Base-by-base conservation (phyloP, 441 rosid species). In the Pelargonium citronellum region DNA sequence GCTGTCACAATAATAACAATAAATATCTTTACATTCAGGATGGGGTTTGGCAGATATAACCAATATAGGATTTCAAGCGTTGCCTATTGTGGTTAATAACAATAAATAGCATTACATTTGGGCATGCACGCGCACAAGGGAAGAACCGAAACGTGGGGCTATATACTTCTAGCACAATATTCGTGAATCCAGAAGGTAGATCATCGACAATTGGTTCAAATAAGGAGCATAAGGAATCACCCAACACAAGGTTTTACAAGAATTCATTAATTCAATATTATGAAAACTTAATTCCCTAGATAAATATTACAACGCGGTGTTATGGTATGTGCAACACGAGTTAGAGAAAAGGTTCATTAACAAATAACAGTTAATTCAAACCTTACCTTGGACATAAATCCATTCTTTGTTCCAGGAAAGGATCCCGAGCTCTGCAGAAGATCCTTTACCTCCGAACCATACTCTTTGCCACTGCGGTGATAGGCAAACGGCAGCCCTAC, bases 311-410 rank as follows among this genome's bases (percentile, higher is more conserved):
- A 34, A 34, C 39, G 5, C 7, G 39, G 39, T 4, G 39, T 34
- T 0, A 34, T 4, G 7, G 0, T 34, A 34, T 0, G 7, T 34
- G 39, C 39, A 34, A 0, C 39, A 34, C 39, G 39, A 34, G 39
- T 34, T 34, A 34, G 39, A 34, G 39, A 34, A 47, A 47, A 47
- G 53, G 53, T 5, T 6, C 58, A 51, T 51, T n/a, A 51, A 51
- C 58, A n/a, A 13, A 51, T n/a, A 7, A 51, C 58, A 51, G 17
- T 51, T 5, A 51, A 51, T 3, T 7, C 15, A 4, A 15, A 51
- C 58, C 58, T n/a, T 51, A 51, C 58, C 58, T 51, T 51, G 15
- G 58, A 51, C 58, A 51, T 51, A 6, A 51, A 51, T n/a, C 58
- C 58, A 51, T 51, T 51, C 7, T 51, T 51, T 4, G 58, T 12